Percentiles rank a stretch among this genome's conserved stretches.
phyloP scores from a whole-genome alignment of 805 yeast genomes.

The Ogataea naganishii region DNA sequence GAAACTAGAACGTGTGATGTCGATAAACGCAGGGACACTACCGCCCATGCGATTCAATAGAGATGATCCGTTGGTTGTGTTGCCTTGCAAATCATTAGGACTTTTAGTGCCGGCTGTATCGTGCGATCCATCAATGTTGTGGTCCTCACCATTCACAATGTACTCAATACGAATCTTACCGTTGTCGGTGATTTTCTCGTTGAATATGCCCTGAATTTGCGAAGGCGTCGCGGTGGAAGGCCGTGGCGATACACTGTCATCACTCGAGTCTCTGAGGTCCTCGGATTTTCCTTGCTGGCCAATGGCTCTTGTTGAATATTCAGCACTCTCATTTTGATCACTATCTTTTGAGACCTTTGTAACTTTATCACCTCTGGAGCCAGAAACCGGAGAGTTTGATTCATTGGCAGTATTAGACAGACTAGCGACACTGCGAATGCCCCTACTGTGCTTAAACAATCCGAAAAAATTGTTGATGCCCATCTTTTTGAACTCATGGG shows the following conservation, averaged over 20 bases:
- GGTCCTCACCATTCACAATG: constrained; percentile 24
- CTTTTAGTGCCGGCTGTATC: constrained; percentile 14
- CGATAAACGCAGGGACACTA: constrained; percentile 31
- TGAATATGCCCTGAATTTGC: constrained; percentile 25
- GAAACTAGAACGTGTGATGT: constrained; percentile 31
- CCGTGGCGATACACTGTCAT: too few species aligned
- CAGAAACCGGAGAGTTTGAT: not conserved
- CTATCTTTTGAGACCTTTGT: too few species aligned
- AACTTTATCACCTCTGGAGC: too few species aligned
- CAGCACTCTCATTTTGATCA: constrained; percentile 3
- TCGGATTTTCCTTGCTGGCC: too few species aligned
- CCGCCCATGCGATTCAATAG: not conserved
- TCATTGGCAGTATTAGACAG: not conserved
- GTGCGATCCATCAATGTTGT: constrained; percentile 4
- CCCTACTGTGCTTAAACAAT: constrained; percentile 14
- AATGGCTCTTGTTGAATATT: constrained; percentile 1
- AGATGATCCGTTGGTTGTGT: constrained; percentile 19
- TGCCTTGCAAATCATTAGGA: constrained; percentile 8
- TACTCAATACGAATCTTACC: constrained; percentile 42
- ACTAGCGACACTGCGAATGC: constrained; percentile 2
- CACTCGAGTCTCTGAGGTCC: too few species aligned
- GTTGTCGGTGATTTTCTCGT: constrained; percentile 32
- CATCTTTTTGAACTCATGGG: constrained; percentile 15
- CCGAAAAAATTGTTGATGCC: constrained; percentile 16
- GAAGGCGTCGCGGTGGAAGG: constrained; percentile 4